These are phyloP conservation scores for Pyrus hybrid DNA, from an alignment of 331 rosid species.

Conservation along the genomic window DNA sequence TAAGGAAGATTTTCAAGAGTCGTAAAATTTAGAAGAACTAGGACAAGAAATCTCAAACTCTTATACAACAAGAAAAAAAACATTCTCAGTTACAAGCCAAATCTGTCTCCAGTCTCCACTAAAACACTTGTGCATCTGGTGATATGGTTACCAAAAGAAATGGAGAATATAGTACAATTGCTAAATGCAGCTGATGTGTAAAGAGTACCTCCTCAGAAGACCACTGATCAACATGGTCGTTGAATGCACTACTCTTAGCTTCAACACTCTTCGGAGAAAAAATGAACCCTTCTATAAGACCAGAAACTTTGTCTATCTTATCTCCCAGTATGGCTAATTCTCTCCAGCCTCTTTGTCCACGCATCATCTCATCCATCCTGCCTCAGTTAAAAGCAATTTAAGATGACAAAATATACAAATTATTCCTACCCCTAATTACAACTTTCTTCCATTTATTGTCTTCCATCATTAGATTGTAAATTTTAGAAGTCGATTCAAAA, in stretches of 20 bases:
- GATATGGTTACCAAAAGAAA: not conserved
- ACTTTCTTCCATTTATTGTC: not conserved
- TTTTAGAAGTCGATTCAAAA: not conserved
- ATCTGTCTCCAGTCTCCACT: not conserved
- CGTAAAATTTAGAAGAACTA: not conserved
- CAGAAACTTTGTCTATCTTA: constrained; percentile 68
- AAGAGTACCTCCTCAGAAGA: constrained; percentile 81
- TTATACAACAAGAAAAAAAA: not conserved
- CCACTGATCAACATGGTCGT: constrained; percentile 53
- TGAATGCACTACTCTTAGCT: constrained; percentile 42
- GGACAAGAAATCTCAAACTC: not conserved
- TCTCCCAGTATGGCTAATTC: constrained; percentile 87
- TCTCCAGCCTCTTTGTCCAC: constrained; percentile 97
- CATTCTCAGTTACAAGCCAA: not conserved
- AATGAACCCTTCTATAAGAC: constrained; percentile 74
- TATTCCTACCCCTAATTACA: not conserved
- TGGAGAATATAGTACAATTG: constrained; percentile 9
- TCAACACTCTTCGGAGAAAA: constrained; percentile 65
- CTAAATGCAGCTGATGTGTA: not conserved
- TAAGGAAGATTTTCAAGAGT: not conserved
- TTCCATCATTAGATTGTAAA: not conserved
- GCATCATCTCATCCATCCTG: constrained; percentile 99
- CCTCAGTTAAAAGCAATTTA: constrained; percentile 14
- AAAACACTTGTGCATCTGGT: constrained; percentile 11
- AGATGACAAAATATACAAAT: constrained; percentile 11